Evolutionary conservation across 371 early-diverging fungal species (phyloP), one percentile per base, ranked within the genome.

Genomic region (Mortierella sp.): DNA sequence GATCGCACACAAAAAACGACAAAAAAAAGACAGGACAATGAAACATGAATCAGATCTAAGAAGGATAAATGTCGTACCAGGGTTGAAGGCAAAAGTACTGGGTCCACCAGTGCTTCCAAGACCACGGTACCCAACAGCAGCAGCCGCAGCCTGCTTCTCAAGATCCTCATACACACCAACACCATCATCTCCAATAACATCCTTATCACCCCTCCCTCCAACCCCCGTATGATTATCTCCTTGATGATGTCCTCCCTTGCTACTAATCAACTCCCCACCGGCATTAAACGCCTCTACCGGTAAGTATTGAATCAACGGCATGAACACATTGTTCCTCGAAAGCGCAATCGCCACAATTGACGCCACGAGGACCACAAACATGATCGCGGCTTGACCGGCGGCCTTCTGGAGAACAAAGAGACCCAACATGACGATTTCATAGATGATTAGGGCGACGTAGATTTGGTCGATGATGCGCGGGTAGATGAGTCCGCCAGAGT

Each of bases 371-470:
- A 78, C 35, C n/a, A 83, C 38, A 18, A 87, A 79, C 82, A 75
- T 74, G 58, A 87, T 65, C 8, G 81, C 60, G 21, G 82, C 75
- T 63, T 78, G 84, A 3, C 78, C 80, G 18, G 71, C 18, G 11
- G 82, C 83, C 48, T 79, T 74, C 27, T 88, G 78, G 10, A 84
- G 76, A 32, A 84, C 35, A 48, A 84, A 84, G 41, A 84, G 78
- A 3, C 95, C 94, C 71, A 94, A 88, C 92, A 95, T 91, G 29
- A 94, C 94, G 16, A 95, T 80, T 87, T 95, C 93, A 80, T 91
- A 93, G 21, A 95, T 89, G 65, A 91, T 93, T 70, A 95, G 80
- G 55, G 93, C 95, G 29, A 92, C 89, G 74, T 93, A 94, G 48
- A 95, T 89, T 79, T 96, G 95, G 74, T 92, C 90, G 38, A 96